Conservation (phyloP, 1,284 basidiomycete species). For the Cutaneotrichosporon cutaneum region DNA sequence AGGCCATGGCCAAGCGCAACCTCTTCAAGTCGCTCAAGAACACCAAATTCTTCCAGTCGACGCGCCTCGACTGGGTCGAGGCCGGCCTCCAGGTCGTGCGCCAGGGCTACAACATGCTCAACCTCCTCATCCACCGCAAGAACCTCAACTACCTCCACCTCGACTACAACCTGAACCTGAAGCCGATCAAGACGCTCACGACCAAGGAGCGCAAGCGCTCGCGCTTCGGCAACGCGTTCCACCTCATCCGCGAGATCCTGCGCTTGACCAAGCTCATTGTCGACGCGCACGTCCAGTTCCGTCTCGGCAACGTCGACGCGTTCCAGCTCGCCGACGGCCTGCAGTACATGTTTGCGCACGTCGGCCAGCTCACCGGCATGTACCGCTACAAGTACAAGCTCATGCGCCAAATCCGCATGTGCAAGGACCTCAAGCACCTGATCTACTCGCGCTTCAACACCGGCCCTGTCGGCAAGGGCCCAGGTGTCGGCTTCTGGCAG, state of each 20-base stretch:
- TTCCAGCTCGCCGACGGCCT: slow-evolving; percentile 99
- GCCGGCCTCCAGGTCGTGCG: slow-evolving; percentile 97
- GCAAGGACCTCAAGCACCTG: slow-evolving; percentile 97
- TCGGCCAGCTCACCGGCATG: slow-evolving; percentile 98
- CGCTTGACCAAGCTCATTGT: slow-evolving; percentile 98
- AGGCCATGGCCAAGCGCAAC: slow-evolving; percentile 97
- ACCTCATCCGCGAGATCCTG: slow-evolving; percentile 94
- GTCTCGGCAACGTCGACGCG: slow-evolving; percentile 96
- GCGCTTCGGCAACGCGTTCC: slow-evolving; percentile 97
- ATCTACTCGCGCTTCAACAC: slow-evolving; percentile 84
- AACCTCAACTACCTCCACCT: slow-evolving; percentile 82
- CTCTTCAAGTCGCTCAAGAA: slow-evolving; percentile 93
- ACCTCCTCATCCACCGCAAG: slow-evolving; percentile 98
- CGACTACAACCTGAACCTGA: slow-evolving; percentile 59
- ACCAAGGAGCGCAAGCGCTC: slow-evolving; percentile 99
- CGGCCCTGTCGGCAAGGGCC: slow-evolving; percentile 97
- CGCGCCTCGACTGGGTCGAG: slow-evolving; percentile 97
- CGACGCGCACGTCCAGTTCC: slow-evolving; percentile 97
- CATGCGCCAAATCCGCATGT: slow-evolving; percentile 99
- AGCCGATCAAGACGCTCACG: slow-evolving; percentile 97
- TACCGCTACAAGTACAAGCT: slow-evolving; percentile 95
- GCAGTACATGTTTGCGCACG: slow-evolving; percentile 97
- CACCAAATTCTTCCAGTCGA: slow-evolving; percentile 99
- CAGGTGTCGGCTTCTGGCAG: slow-evolving; percentile 99
- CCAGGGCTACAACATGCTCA: slow-evolving; percentile 99